Base-by-base conservation (phyloP, 1,139 yeast genomes). In the Candida frijolesensis region DNA sequence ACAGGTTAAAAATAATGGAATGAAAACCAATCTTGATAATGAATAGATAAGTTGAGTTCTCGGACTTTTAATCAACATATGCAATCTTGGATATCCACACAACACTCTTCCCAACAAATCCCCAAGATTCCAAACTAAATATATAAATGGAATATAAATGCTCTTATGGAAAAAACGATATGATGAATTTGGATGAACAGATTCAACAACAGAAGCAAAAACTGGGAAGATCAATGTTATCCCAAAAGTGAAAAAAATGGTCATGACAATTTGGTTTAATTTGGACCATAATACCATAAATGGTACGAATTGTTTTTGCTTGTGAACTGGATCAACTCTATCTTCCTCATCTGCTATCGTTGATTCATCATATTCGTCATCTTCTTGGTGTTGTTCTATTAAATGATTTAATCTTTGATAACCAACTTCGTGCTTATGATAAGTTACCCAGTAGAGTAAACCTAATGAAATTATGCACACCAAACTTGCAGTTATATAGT, bases 221-320 rank as follows among this genome's bases (percentile, higher is more conserved):
- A 94, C 95, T 0, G 98, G 97, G 72, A 90, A 94, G 7, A 84
- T 74, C 51, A 94, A 73, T 0, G 97, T 87, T 32, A 89, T 76
- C n/a, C 84, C 71, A 64, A 94, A 91, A 0, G 91, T 84, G 47
- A 84, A 61, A 60, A 90, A 86, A 19, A 94, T 88, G 0, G 96
- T 77, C 60, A 80, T 65, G 1, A 85, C 91, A 35, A 91, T 82
- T 48, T 68, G 74, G 57, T 79, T 78, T 49, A 92, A 74, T 58
- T 87, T 86, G 2, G 66, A 54, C 81, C 86, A 82, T 34, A 87
- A 70, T 12, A 74, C 69, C 0, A 57, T 29, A 54, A 85, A 78
- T 4, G 87, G 80, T 8, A 84, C 78, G 51, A 70, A 65, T 2
- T 53, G 57, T 37, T 58, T 58, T 45, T 67, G 71, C 4, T 53